Conservation (phyloP, 225 moss, liverwort and hornwort genomes). For the Ulota crispa region DNA sequence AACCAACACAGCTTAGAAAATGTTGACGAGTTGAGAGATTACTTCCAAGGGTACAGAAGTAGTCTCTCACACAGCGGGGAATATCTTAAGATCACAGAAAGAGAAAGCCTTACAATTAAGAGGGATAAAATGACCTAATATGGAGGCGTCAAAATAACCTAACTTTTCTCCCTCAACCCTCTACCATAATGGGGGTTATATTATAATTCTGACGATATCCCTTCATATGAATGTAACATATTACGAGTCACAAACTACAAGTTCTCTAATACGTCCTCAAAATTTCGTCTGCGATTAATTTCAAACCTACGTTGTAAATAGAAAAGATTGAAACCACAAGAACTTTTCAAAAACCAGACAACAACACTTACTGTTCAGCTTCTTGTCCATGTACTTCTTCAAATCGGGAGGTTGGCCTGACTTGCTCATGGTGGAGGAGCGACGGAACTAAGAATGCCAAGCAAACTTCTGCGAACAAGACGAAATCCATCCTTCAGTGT, state of each 20-base stretch:
- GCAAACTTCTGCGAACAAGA: neutral
- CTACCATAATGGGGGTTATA: no score
- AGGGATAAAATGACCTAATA: no score
- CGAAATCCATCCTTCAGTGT: neutral
- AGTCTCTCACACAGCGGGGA: no score
- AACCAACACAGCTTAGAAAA: neutral
- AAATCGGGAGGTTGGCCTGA: slow-evolving; percentile 99
- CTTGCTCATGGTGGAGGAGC: slow-evolving; percentile 77
- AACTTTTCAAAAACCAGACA: neutral
- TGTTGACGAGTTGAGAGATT: neutral
- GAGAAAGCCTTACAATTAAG: no score
- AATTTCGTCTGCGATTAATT: neutral
- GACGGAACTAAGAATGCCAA: neutral
- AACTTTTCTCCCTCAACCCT: neutral
- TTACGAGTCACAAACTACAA: neutral
- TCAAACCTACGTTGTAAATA: neutral
- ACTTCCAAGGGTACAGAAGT: neutral
- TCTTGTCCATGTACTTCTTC: slow-evolving; percentile 99
- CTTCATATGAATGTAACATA: neutral
- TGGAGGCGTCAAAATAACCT: neutral
- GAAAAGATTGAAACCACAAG: neutral
- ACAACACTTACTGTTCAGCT: slow-evolving; percentile 77
- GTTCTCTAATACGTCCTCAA: neutral
- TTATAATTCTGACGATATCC: neutral
- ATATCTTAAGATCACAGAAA: no score